These are phyloP conservation scores for Medicago ruthenica DNA, from an alignment of 306 rosid species.

Conservation along the genomic window DNA sequence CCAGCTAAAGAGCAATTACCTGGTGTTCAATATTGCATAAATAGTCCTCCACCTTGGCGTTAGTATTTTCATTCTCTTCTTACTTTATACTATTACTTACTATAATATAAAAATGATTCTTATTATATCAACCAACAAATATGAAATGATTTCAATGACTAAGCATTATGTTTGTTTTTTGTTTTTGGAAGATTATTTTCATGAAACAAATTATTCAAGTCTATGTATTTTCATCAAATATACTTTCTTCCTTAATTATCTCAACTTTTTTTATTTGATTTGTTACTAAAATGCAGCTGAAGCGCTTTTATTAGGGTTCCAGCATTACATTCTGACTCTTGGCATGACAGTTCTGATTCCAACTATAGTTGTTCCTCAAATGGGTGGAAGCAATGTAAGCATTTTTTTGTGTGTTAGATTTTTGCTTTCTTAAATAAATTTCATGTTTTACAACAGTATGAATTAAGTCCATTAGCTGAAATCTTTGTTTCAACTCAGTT, in stretches of 20 bases:
- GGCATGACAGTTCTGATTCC: constrained; percentile 79
- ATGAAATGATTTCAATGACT: no score
- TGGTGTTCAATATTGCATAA: constrained; percentile 73
- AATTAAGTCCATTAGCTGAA: background rate
- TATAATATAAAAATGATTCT: no score
- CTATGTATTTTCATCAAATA: background rate
- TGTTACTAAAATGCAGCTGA: constrained; percentile 36
- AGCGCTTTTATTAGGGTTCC: constrained; percentile 82
- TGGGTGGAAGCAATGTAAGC: constrained; percentile 85
- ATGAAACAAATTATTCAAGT: background rate
- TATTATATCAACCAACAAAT: no score
- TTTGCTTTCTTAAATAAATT: background rate
- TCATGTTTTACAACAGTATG: background rate
- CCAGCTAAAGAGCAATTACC: constrained; percentile 68
- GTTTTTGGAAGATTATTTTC: background rate
- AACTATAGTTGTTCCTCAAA: constrained; percentile 74
- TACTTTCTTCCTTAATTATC: background rate
- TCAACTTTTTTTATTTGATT: background rate
- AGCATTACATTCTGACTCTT: constrained; percentile 78
- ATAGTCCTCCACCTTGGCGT: constrained; percentile 93
- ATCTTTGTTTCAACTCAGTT: constrained; percentile 48
- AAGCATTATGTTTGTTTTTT: no score
- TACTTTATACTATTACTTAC: no score
- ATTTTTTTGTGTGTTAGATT: background rate
- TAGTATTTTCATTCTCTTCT: constrained; percentile 18